Evolutionary conservation across 2,329 filamentous ascomycete species (phyloP), one percentile per base, ranked within the genome.

Genomic region (Paraphoma sp.): DNA sequence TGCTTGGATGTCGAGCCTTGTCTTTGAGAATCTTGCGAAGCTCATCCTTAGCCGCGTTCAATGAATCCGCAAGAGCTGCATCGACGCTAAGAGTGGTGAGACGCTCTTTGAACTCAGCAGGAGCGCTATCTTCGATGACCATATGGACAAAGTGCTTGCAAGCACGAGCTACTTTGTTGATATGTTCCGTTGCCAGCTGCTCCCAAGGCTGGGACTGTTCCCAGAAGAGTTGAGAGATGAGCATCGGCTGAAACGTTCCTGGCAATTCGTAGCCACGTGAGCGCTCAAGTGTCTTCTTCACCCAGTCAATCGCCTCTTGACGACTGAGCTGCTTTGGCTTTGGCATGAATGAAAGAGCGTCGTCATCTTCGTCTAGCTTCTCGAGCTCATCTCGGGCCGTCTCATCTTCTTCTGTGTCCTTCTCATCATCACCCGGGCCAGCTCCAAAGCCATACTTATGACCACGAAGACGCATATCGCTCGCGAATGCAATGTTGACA

Each of bases 171-270:
- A 83, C 69, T 0, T 59, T 67, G 5, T 73, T 59, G 44, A 81
- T 70, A 52, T 81, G 78, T 0, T 57, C 36, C 9, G 45, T 48
- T 5, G 70, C 75, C 4, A 82, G 78, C 0, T 48, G 28, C 45
- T 78, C 69, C 88, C 86, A 90, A 0, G 80, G 82, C 10, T 64
- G 55, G 0, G 81, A 86, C 56, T 89, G 86, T 45, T 87, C 81
- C 12, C 74, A 73, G 64, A 90, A 90, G 0, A 90, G 69, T 18
- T 88, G 82, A 0, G 77, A 75, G 0, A 89, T 80, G 9, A 89
- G 76, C 49, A 86, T 68, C 0, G 86, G 82, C 57, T 87, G 87
- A 70, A 86, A 89, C 0, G 79, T 84, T 0, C 87, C 85, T 0
- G 85, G 84, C 0, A 90, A 72, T 64, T 90, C 87, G 5, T 81